These are phyloP conservation scores for Cutaneotrichosporon arboriforme DNA, from an alignment of 1,284 basidiomycete species.

Conservation along the genomic window DNA sequence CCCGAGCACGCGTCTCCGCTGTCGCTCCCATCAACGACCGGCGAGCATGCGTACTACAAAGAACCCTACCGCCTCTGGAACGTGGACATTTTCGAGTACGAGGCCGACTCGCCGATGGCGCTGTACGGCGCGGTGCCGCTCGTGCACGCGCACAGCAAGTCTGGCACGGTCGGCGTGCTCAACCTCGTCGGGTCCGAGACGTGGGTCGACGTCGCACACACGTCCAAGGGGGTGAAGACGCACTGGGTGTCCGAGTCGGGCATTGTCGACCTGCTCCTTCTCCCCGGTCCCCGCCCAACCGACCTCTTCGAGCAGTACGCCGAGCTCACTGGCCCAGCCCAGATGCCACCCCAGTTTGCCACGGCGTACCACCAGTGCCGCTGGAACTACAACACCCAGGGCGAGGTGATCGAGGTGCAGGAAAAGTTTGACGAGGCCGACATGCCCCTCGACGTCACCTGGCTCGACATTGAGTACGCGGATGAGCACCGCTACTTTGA, in stretches of 20 bases:
- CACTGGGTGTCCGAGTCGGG: constrained; percentile 98
- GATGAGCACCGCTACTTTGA: constrained; percentile 96
- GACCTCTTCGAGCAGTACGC: constrained; percentile 84
- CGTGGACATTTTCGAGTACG: constrained; percentile 95
- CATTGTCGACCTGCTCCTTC: constrained; percentile 87
- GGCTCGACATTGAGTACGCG: constrained; percentile 97
- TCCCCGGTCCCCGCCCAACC: constrained; percentile 78
- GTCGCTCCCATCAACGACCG: constrained; percentile 70
- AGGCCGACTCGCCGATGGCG: constrained; percentile 82
- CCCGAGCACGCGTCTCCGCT: constrained; percentile 93
- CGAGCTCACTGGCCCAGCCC: constrained; percentile 73
- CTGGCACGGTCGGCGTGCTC: constrained; percentile 82
- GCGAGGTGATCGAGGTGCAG: constrained; percentile 84
- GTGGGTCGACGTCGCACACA: constrained; percentile 82
- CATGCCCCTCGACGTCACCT: constrained; percentile 94
- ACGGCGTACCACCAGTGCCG: constrained; percentile 95
- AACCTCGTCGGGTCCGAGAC: constrained; percentile 89
- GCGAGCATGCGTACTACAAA: constrained; percentile 58
- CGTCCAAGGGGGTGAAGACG: constrained; percentile 61
- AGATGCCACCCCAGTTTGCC: constrained; percentile 83
- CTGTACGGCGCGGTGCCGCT: constrained; percentile 89
- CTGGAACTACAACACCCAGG: constrained; percentile 94
- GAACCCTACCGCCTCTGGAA: constrained; percentile 97
- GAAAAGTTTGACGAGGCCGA: constrained; percentile 84
- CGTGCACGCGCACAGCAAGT: constrained; percentile 80